These are phyloP conservation scores for Penicillium coffeae DNA, from an alignment of 495 filamentous ascomycete genomes.

Conservation along the genomic window DNA sequence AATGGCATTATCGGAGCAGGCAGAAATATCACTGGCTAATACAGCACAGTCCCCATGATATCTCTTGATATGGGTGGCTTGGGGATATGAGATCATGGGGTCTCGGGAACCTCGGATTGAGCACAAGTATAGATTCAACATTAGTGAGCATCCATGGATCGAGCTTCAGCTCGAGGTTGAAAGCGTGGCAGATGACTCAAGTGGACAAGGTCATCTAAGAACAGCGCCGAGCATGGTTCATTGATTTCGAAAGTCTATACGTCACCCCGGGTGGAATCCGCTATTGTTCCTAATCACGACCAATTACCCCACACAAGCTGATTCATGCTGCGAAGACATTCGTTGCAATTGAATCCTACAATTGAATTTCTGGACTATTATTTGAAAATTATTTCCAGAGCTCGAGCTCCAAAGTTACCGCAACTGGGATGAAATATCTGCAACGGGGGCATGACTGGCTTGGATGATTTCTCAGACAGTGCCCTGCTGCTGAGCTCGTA, in stretches of 20 bases:
- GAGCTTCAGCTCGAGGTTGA: background rate
- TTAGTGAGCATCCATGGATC: background rate
- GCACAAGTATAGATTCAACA: background rate
- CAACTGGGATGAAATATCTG: no score
- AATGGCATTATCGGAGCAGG: no score
- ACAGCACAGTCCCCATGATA: background rate
- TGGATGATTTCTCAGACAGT: no score
- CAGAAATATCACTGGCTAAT: no score
- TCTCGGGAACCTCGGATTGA: background rate
- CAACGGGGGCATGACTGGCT: no score
- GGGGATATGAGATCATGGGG: background rate
- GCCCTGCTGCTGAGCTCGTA: no score
- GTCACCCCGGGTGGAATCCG: background rate
- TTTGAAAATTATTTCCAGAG: no score
- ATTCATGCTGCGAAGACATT: background rate
- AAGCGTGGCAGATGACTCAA: background rate
- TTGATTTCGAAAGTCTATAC: conserved; percentile 5
- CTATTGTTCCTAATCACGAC: background rate
- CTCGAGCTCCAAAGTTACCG: no score
- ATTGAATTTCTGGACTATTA: no score
- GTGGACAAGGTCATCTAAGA: background rate
- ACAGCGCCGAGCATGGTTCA: background rate
- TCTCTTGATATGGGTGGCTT: background rate
- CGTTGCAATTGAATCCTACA: no score
- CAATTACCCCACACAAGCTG: conserved; percentile 4